phyloP scores from a whole-genome alignment of 2,329 filamentous ascomycete species.

The Ophiostoma sp. region DNA sequence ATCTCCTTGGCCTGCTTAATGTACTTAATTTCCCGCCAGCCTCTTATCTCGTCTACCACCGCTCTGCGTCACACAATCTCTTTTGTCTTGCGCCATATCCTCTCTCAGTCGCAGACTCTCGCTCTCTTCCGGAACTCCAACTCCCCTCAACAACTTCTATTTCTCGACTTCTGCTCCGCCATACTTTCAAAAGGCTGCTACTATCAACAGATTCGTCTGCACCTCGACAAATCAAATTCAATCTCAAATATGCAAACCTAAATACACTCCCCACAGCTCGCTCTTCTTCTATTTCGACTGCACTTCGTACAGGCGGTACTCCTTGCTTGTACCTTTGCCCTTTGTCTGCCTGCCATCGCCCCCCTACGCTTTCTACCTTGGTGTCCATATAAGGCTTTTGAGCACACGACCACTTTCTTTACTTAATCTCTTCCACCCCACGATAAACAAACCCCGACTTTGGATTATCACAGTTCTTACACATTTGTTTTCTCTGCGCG shows the following conservation, averaged over 20 bases:
- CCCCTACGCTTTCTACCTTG: not conserved
- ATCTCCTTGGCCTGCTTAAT: not conserved
- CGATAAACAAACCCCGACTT: conserved; percentile 11
- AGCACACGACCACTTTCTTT: conserved; percentile 24
- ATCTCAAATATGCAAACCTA: not conserved
- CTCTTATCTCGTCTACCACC: conserved; percentile 18
- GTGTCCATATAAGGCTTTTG: conserved; percentile 21
- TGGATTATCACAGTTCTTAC: not conserved
- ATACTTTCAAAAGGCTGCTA: not conserved
- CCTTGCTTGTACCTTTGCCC: not conserved
- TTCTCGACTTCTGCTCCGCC: not conserved
- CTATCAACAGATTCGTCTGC: not conserved
- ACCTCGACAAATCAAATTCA: not conserved
- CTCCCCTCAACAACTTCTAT: not conserved
- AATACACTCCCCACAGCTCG: not conserved
- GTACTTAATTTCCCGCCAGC: not conserved
- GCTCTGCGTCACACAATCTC: conserved; percentile 10
- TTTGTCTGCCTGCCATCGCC: conserved; percentile 2
- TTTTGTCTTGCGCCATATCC: not conserved
- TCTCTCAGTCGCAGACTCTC: not conserved
- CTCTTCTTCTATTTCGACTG: conserved; percentile 3
- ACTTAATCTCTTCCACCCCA: conserved; percentile 15
- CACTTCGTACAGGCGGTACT: not conserved
- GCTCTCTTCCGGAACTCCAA: not conserved
- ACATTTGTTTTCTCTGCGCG: not conserved